Evolutionary conservation across 208 protist species (phyloP).

Genomic region (Trypanosoma platydactyli): DNA sequence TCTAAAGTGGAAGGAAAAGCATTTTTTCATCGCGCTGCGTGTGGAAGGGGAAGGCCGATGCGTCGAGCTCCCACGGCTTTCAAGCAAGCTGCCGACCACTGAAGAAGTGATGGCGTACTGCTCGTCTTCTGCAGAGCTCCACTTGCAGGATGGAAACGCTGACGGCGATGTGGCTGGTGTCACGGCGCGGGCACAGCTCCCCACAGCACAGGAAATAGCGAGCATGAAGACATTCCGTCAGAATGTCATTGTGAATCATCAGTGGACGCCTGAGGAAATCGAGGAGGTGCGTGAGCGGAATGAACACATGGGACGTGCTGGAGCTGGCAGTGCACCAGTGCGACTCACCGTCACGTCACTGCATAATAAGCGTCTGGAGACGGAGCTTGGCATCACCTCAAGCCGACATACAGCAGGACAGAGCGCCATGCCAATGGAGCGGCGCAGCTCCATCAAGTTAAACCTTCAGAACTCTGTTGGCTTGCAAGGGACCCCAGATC

Average conservation of each 20-base stretch:
- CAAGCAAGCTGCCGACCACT: conserved; percentile 47
- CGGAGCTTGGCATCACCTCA: conserved; percentile 27
- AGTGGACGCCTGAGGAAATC: conserved; percentile 53
- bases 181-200: conserved; percentile 38
- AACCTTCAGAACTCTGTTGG: not conserved
- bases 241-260: conserved; percentile 40
- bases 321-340: conserved; percentile 35
- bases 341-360: conserved; percentile 24
- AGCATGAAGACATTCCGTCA: conserved; percentile 41
- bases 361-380: conserved; percentile 29
- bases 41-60: conserved; percentile 55
- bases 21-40: conserved; percentile 53
- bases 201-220: conserved; percentile 42
- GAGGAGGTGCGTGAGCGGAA: conserved; percentile 43
- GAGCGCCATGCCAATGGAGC: conserved; percentile 24
- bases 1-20: conserved; percentile 52
- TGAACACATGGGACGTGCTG: conserved; percentile 24
- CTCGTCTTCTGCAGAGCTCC: conserved; percentile 25
- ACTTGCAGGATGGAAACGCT: conserved; percentile 32
- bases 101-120: conserved; percentile 69
- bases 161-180: conserved; percentile 27
- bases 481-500: not conserved
- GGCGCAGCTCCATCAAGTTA: conserved; percentile 2
- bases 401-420: conserved; percentile 20
- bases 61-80: conserved; percentile 54